These are phyloP conservation scores for Agastache rugosa DNA, from an alignment of 257 asterid species.

Conservation along the genomic window DNA sequence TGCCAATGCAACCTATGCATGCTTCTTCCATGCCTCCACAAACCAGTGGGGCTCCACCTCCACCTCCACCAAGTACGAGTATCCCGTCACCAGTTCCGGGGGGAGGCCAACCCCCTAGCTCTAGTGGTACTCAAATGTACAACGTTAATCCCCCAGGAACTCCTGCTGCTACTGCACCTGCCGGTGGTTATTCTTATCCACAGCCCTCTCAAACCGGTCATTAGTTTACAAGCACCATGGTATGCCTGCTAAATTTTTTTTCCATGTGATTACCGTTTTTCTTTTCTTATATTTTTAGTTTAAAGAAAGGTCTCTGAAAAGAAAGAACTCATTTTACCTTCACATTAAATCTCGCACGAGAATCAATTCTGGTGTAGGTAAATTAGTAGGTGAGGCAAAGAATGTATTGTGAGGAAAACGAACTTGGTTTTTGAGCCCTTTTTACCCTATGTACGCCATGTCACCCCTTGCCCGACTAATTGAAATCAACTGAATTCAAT, in stretches of 20 bases:
- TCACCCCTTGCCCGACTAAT: neutral
- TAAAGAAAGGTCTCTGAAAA: constrained; percentile 3
- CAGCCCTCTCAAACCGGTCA: constrained; percentile 43
- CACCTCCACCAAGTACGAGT: constrained; percentile 37
- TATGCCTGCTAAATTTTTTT: constrained; percentile 13
- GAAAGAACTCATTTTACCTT: neutral
- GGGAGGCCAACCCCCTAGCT: constrained; percentile 44
- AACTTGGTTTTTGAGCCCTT: neutral
- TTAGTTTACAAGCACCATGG: constrained; percentile 32
- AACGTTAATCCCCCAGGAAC: constrained; percentile 43
- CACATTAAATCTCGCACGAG: neutral
- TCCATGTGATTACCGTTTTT: neutral
- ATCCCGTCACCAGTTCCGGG: constrained; percentile 43
- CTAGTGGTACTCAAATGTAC: constrained; percentile 42
- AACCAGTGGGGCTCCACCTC: constrained; percentile 38
- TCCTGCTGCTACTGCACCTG: constrained; percentile 32
- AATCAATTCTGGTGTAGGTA: neutral
- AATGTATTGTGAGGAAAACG: neutral
- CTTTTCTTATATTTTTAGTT: neutral
- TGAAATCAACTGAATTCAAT: neutral
- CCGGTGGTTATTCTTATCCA: constrained; percentile 41
- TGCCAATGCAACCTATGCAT: constrained; percentile 47
- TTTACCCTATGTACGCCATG: neutral
- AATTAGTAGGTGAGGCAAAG: neutral
- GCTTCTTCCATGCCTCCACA: constrained; percentile 44